These are phyloP conservation scores for Phylloporus sp. DNA, from an alignment of 768 basidiomycete genomes.

Conservation along the genomic window DNA sequence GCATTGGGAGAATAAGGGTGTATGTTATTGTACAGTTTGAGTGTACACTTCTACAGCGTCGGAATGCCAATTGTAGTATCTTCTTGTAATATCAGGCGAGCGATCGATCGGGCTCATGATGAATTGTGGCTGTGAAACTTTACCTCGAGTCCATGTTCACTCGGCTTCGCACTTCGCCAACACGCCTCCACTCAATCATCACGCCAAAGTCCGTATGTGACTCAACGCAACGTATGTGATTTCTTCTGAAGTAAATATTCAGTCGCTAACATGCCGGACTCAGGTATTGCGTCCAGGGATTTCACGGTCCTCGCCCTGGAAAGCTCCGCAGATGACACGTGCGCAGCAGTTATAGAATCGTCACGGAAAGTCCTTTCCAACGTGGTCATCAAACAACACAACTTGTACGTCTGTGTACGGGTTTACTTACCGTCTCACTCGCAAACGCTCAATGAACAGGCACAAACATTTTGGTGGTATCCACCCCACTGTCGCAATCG, in stretches of 20 bases:
- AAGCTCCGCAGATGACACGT: slow-evolving; percentile 92
- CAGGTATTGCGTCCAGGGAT: slow-evolving; percentile 2
- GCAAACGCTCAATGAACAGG: no score
- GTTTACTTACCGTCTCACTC: background rate
- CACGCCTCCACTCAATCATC: background rate
- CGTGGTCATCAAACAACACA: slow-evolving; percentile 80
- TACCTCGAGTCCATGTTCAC: no score
- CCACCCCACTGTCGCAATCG: slow-evolving; percentile 71
- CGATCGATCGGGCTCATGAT: no score
- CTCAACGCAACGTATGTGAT: background rate
- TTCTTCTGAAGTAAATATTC: background rate
- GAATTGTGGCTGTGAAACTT: no score
- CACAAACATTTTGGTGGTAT: slow-evolving; percentile 56
- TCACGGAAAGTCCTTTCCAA: slow-evolving; percentile 71
- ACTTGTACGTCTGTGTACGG: background rate
- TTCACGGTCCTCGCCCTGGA: slow-evolving; percentile 78
- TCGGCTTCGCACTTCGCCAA: no score
- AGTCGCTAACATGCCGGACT: background rate
- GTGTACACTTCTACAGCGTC: background rate
- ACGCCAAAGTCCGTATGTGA: background rate
- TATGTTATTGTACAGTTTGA: background rate
- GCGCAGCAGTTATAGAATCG: slow-evolving; percentile 80
- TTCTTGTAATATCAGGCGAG: no score
- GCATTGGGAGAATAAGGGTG: background rate
- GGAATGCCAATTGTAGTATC: background rate